Evolutionary conservation across 1,284 basidiomycete species (phyloP).

Genomic region (Cryptococcus deneoformans): DNA sequence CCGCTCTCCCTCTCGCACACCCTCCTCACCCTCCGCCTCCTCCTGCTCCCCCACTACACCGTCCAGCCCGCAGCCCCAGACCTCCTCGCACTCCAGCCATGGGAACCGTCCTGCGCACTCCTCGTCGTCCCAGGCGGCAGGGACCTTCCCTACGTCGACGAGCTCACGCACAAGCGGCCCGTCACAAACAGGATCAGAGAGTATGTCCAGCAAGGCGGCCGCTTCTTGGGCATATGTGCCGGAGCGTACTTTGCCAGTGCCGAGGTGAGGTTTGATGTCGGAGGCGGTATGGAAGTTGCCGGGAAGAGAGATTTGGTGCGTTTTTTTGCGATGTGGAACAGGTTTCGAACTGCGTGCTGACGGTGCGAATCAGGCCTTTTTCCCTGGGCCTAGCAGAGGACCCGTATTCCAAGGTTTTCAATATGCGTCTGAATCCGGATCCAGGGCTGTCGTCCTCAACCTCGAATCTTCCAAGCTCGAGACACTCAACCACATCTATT

Average conservation of each 20-base stretch:
- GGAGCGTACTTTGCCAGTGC: constrained; percentile 57
- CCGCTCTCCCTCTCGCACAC: constrained; percentile 60
- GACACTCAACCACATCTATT: constrained; percentile 51
- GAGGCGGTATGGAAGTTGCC: constrained; percentile 53
- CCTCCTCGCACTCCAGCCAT: constrained; percentile 65
- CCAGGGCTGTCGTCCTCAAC: constrained; percentile 44
- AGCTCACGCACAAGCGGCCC: constrained; percentile 48
- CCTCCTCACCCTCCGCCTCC: constrained; percentile 57
- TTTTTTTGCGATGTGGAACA: too few species aligned
- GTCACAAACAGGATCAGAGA: constrained; percentile 56
- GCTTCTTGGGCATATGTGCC: constrained; percentile 64
- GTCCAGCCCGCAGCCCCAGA: constrained; percentile 65
- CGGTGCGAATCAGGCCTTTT: constrained; percentile 49
- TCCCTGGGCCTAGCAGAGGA: constrained; percentile 56
- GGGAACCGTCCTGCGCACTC: constrained; percentile 69
- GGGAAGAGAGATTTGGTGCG: constrained; percentile 55
- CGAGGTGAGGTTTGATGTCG: constrained; percentile 54
- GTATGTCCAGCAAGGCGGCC: constrained; percentile 69
- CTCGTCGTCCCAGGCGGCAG: constrained; percentile 69
- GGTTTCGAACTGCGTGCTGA: too few species aligned
- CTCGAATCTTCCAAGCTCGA: constrained; percentile 27
- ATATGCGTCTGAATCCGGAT: constrained; percentile 54
- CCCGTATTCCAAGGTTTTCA: constrained; percentile 60
- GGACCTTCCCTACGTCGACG: constrained; percentile 55
- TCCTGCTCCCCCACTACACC: constrained; percentile 71